Percentiles rank a stretch among this genome's conserved stretches.
These are phyloP conservation scores for Aspergillus viridinutans DNA, from an alignment of 2,329 filamentous ascomycete genomes.

Conservation along the genomic window DNA sequence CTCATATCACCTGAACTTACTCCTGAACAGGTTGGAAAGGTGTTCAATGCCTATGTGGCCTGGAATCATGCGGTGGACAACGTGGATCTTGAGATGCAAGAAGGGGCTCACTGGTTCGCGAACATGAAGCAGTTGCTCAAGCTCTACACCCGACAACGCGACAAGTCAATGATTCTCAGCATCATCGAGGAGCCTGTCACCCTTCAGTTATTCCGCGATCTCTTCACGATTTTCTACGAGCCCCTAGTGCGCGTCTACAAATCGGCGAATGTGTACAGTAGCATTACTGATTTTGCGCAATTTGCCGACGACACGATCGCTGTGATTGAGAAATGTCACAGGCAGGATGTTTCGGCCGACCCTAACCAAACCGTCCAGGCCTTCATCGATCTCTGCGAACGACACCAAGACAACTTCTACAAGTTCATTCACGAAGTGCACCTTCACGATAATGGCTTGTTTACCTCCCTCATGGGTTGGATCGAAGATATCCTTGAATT, in stretches of 20 bases:
- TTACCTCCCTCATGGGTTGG: slow-evolving; percentile 95
- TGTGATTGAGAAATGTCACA: slow-evolving; percentile 65
- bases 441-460: slow-evolving; percentile 91
- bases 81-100: slow-evolving; percentile 75
- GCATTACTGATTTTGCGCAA: slow-evolving; percentile 89
- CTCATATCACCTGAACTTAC: slow-evolving; percentile 67
- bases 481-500: slow-evolving; percentile 94
- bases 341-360: slow-evolving; percentile 82
- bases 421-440: slow-evolving; percentile 99
- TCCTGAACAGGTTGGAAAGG: slow-evolving; percentile 70
- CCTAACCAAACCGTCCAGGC: slow-evolving; percentile 97
- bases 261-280: slow-evolving; percentile 95
- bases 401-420: slow-evolving; percentile 96
- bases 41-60: slow-evolving; percentile 93
- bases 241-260: slow-evolving; percentile 96
- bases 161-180: slow-evolving; percentile 95
- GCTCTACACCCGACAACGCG: slow-evolving; percentile 81
- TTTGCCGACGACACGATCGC: slow-evolving; percentile 92
- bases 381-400: slow-evolving; percentile 92
- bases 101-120: slow-evolving; percentile 88
- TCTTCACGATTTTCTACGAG: slow-evolving; percentile 99
- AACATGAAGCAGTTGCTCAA: slow-evolving; percentile 93
- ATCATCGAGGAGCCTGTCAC: slow-evolving; percentile 98
- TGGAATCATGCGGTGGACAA: slow-evolving; percentile 95
- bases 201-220: slow-evolving; percentile 87